Percentiles rank a stretch among this genome's conserved stretches.
Evolutionary conservation across 106 monocot species (phyloP).

Genomic region (Dendrobium catenatum): DNA sequence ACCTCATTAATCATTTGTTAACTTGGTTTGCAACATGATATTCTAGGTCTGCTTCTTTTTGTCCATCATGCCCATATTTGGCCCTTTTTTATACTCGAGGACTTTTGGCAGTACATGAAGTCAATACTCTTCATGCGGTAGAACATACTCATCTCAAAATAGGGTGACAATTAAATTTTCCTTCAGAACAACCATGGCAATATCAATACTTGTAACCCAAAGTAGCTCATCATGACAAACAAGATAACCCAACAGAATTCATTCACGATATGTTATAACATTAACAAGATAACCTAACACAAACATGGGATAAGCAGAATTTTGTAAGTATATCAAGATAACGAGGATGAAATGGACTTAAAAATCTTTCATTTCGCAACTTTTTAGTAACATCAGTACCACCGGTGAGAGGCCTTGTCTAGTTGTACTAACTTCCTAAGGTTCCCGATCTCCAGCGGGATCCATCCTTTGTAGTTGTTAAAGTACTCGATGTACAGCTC

Average conservation of each 20-base stretch:
- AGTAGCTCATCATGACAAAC: constrained; percentile 97
- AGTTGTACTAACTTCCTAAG: no score
- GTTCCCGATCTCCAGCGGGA: no score
- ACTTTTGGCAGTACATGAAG: constrained; percentile 82
- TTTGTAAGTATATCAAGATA: constrained; percentile 99
- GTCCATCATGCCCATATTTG: constrained; percentile 82
- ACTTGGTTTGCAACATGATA: constrained; percentile 99
- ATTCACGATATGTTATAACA: constrained; percentile 91
- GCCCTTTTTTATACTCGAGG: constrained; percentile 91
- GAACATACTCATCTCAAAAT: constrained; percentile 89
- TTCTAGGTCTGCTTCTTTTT: constrained; percentile 95
- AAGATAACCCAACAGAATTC: constrained; percentile 94
- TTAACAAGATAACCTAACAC: neutral
- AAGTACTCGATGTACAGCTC: no score
- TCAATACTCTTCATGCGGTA: constrained; percentile 92
- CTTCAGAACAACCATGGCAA: constrained; percentile 96
- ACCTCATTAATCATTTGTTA: constrained; percentile 67
- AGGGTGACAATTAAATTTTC: constrained; percentile 73
- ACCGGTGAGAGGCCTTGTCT: no score
- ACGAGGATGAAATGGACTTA: constrained; percentile 97
- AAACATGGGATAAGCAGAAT: constrained; percentile 89
- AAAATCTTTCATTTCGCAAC: constrained; percentile 91
- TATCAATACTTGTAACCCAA: constrained; percentile 96
- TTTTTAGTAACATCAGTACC: constrained; percentile 58
- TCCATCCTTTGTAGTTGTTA: no score